These are phyloP conservation scores for Nigrospora osmanthi DNA, from an alignment of 2,329 filamentous ascomycete genomes.

Conservation along the genomic window DNA sequence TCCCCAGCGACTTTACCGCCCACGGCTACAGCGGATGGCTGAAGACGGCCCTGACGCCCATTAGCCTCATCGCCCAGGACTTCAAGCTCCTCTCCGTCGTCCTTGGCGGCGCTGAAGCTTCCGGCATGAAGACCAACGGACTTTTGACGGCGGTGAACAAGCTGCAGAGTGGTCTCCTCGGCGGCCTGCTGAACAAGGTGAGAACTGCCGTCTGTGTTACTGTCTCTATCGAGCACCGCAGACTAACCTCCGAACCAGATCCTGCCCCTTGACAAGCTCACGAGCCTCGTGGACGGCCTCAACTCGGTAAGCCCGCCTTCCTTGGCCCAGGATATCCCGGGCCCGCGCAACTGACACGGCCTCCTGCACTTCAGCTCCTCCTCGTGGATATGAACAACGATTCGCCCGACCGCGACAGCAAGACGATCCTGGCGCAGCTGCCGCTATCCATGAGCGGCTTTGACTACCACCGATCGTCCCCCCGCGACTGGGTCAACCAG, in stretches of 20 bases:
- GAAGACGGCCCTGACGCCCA: conserved; percentile 34
- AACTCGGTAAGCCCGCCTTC: conserved; percentile 33
- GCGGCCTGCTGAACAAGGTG: conserved; percentile 1
- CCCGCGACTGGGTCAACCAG: conserved; percentile 42
- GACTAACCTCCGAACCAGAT: conserved; percentile 6
- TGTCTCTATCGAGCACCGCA: not conserved
- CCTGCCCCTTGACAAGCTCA: conserved; percentile 14
- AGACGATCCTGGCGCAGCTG: conserved; percentile 32
- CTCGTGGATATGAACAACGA: conserved; percentile 1
- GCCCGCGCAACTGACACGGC: too few species aligned
- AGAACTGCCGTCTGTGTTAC: not conserved
- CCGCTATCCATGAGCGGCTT: conserved; percentile 33
- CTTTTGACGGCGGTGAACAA: conserved; percentile 19
- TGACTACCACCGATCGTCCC: conserved; percentile 32
- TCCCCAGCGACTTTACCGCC: conserved; percentile 27
- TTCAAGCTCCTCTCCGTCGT: conserved; percentile 36
- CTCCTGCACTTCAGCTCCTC: not conserved
- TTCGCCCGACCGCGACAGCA: not conserved
- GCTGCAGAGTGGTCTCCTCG: conserved; percentile 20
- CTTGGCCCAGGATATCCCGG: conserved; percentile 12
- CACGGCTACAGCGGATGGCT: conserved; percentile 52
- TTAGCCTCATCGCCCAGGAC: conserved; percentile 36
- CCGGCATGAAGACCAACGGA: conserved; percentile 17
- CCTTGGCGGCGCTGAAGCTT: conserved; percentile 35
- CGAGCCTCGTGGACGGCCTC: conserved; percentile 31